These are phyloP conservation scores for Barnettozyma wickerhamii DNA, from an alignment of 805 yeast species.

Conservation along the genomic window DNA sequence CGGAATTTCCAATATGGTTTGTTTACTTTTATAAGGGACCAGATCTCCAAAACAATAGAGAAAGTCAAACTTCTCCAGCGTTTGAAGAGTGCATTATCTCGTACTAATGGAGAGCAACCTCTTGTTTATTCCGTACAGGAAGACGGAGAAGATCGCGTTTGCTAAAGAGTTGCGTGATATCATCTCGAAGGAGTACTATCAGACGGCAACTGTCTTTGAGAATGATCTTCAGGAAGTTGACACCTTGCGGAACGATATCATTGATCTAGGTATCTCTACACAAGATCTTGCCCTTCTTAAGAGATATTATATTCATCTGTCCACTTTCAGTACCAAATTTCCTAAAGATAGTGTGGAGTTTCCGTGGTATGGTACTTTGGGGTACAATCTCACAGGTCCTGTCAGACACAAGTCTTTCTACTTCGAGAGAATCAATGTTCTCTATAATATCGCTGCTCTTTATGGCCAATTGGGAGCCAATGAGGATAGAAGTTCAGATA, in stretches of 20 bases:
- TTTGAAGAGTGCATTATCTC: too few relatives aligned
- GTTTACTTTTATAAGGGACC: neutral
- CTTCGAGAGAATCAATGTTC: slow-evolving; percentile 58
- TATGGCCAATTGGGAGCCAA: slow-evolving; percentile 53
- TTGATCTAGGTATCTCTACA: slow-evolving; percentile 31
- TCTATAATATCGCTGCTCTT: slow-evolving; percentile 66
- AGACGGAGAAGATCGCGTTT: slow-evolving; percentile 39
- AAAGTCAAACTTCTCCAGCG: too few relatives aligned
- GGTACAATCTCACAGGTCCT: slow-evolving; percentile 48
- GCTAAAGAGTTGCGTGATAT: slow-evolving; percentile 35
- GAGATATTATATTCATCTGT: slow-evolving; percentile 44
- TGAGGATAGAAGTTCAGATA: slow-evolving; percentile 40
- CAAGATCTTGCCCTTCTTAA: slow-evolving; percentile 35
- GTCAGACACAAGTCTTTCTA: slow-evolving; percentile 41
- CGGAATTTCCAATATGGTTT: neutral
- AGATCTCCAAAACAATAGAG: too few relatives aligned
- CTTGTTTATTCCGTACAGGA: slow-evolving; percentile 47
- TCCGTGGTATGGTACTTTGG: slow-evolving; percentile 71
- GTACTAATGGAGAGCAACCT: slow-evolving; percentile 33
- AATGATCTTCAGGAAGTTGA: slow-evolving; percentile 40
- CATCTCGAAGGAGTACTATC: slow-evolving; percentile 45
- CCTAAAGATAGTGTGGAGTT: slow-evolving; percentile 59
- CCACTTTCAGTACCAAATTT: slow-evolving; percentile 48
- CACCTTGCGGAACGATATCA: slow-evolving; percentile 38
- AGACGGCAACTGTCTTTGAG: slow-evolving; percentile 37